Conservation (phyloP, 345 rosid species). For the Clarkia xantiana region DNA sequence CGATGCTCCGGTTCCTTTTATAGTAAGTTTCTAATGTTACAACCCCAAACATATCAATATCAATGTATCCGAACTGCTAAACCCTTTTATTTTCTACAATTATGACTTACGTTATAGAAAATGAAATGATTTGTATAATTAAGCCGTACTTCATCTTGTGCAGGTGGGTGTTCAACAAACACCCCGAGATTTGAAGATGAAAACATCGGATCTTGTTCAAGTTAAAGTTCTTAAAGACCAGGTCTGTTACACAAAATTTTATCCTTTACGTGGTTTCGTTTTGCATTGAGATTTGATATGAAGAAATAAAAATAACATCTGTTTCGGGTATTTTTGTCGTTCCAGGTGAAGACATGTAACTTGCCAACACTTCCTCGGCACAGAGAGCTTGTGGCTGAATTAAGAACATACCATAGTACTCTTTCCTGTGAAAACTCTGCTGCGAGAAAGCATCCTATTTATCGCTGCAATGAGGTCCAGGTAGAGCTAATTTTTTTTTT, state of each 20-base stretch:
- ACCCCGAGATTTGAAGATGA: slow-evolving; percentile 67
- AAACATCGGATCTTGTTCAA: slow-evolving; percentile 60
- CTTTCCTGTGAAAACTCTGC: slow-evolving; percentile 38
- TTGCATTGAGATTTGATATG: not conserved
- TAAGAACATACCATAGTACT: slow-evolving; percentile 58
- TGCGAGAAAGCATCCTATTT: slow-evolving; percentile 66
- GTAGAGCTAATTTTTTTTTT: slow-evolving; percentile 13
- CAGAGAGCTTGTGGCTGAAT: slow-evolving; percentile 59
- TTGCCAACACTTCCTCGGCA: slow-evolving; percentile 58
- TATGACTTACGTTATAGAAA: too few relatives aligned
- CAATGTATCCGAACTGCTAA: too few relatives aligned
- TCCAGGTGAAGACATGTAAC: slow-evolving; percentile 38
- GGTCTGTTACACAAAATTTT: slow-evolving; percentile 22
- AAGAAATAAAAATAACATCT: not conserved
- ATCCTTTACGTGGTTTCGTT: not conserved
- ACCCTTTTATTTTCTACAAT: too few relatives aligned
- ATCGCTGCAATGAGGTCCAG: slow-evolving; percentile 78
- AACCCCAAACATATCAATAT: too few relatives aligned
- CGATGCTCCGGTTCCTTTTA: slow-evolving; percentile 96
- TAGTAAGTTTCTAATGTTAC: slow-evolving; percentile 39
- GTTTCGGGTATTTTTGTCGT: not conserved
- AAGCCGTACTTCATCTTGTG: slow-evolving; percentile 1
- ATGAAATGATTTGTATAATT: too few relatives aligned
- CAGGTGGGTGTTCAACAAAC: slow-evolving; percentile 78
- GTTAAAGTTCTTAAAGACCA: slow-evolving; percentile 66